Percentiles rank a stretch among this genome's conserved stretches.
phyloP scores from a whole-genome alignment of 2,329 filamentous ascomycete genomes.

The Ascochyta viciae-villosae region DNA sequence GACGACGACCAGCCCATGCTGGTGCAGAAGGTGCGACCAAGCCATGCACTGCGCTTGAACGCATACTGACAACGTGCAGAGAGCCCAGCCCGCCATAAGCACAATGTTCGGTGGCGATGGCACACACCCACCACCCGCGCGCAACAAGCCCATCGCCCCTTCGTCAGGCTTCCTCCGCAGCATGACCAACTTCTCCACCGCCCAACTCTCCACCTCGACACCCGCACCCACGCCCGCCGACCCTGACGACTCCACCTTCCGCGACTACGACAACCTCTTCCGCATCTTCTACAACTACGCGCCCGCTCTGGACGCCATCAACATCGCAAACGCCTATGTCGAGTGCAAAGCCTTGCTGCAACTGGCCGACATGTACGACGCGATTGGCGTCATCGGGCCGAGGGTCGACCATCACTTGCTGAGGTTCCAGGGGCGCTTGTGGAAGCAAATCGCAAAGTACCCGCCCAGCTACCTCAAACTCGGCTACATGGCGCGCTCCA shows the following conservation, averaged over 20 bases:
- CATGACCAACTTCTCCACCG: slow-evolving; percentile 76
- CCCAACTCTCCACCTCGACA: slow-evolving; percentile 17
- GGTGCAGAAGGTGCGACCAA: slow-evolving; percentile 71
- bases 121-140: slow-evolving; percentile 54
- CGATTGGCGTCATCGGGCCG: slow-evolving; percentile 83
- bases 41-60: neutral
- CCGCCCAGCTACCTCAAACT: slow-evolving; percentile 90
- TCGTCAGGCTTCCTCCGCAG: slow-evolving; percentile 82
- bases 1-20: slow-evolving; percentile 83
- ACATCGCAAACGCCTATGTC: slow-evolving; percentile 90
- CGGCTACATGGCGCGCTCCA: slow-evolving; percentile 82
- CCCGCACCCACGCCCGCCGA: slow-evolving; percentile 60
- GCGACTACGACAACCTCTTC: slow-evolving; percentile 95
- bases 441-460: slow-evolving; percentile 97
- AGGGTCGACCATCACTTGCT: slow-evolving; percentile 92
- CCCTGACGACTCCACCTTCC: slow-evolving; percentile 73
- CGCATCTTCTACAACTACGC: slow-evolving; percentile 95
- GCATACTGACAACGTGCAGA: slow-evolving; percentile 21
- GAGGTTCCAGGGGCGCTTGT: slow-evolving; percentile 87
- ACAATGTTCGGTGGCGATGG: slow-evolving; percentile 66
- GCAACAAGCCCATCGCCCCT: slow-evolving; percentile 69
- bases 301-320: slow-evolving; percentile 80
- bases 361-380: slow-evolving; percentile 94
- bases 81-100: slow-evolving; percentile 40
- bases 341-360: slow-evolving; percentile 90